These are phyloP conservation scores for Phytophthora crassamura DNA, from an alignment of 352 stramenopile genomes.

Conservation along the genomic window DNA sequence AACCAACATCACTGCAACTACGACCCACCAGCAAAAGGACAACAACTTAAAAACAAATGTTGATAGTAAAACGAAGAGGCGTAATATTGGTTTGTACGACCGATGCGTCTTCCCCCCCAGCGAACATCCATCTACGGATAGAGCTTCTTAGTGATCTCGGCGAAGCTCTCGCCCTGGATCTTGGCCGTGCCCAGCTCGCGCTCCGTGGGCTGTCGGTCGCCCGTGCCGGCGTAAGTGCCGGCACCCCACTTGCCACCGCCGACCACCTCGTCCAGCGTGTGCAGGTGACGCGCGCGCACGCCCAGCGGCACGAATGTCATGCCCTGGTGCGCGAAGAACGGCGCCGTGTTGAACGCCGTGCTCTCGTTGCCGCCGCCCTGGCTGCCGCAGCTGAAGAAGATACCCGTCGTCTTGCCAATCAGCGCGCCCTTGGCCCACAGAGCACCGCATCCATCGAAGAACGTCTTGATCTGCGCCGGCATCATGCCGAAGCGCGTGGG, in stretches of 20 bases:
- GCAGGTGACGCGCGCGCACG: conserved; percentile 40
- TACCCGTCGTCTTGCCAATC: conserved; percentile 72
- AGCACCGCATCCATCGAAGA: conserved; percentile 72
- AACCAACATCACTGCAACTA: too few relatives aligned
- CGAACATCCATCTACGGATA: conserved; percentile 28
- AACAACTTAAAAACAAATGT: too few relatives aligned
- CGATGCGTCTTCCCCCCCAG: too few relatives aligned
- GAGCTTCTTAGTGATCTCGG: conserved; percentile 47
- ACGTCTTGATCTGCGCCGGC: conserved; percentile 76
- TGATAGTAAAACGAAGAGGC: too few relatives aligned
- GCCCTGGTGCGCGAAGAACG: conserved; percentile 80
- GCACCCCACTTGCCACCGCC: conserved; percentile 64
- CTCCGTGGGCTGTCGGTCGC: conserved; percentile 64
- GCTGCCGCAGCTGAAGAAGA: conserved; percentile 71
- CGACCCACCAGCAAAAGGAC: too few relatives aligned
- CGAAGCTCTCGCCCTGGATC: conserved; percentile 77
- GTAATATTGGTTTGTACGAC: too few relatives aligned
- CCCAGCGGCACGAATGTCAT: conserved; percentile 85
- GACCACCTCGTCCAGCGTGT: conserved; percentile 57
- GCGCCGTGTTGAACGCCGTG: conserved; percentile 64
- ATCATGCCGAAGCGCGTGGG: conserved; percentile 83
- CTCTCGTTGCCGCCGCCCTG: conserved; percentile 85
- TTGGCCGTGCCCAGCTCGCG: conserved; percentile 65
- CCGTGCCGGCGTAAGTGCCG: conserved; percentile 68
- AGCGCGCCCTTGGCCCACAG: conserved; percentile 74